Evolutionary conservation across 805 yeast species (phyloP), one percentile per base, ranked within the genome.

Genomic region (Ogataea nitratoaversa): DNA sequence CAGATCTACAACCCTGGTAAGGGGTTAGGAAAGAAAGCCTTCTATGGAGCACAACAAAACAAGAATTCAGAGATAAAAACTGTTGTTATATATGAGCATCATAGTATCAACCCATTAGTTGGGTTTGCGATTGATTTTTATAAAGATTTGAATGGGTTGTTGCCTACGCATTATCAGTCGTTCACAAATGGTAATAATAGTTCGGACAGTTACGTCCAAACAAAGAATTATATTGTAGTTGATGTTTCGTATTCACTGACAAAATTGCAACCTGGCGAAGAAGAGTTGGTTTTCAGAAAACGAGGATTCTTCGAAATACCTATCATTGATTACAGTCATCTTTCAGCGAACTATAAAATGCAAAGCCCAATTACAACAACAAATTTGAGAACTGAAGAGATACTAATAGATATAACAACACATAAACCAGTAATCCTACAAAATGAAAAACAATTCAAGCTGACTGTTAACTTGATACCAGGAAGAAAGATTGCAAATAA

Each of bases 291-390:
- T n/a, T 37, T 31, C 22, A 13, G 18, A n/a, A 37, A 37, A 25
- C 32, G 40, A 11, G 25, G 30, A 6, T 37, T 20, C n/a, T 37
- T 37, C 14, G 40, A 37, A n/a, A 30, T 37, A 9, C 40, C 40
- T 5, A 27, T 37, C 31, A 23, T 11, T 8, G 32, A 24, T 12
- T 37, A 37, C 19, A 25, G 32, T 27, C 25, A 25, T 9, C 11
- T 30, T n/a, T 19, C 34, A 12, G 6, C 20, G n/a, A 36, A 36
- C 14, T 36, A 29, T n/a, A 12, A 16, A 14, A 20, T 20, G 6
- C 28, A 19, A 8, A 23, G 13, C 12, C 34, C 27, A 12, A n/a
- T 32, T 6, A 13, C 34, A 2, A 29, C 20, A n/a, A 4, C 18
- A n/a, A 30, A 13, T 19, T 16, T 29, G 11, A 32, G 19, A n/a